Conservation (phyloP, 108 stramenopile species). For the Bacterosira constricta region DNA sequence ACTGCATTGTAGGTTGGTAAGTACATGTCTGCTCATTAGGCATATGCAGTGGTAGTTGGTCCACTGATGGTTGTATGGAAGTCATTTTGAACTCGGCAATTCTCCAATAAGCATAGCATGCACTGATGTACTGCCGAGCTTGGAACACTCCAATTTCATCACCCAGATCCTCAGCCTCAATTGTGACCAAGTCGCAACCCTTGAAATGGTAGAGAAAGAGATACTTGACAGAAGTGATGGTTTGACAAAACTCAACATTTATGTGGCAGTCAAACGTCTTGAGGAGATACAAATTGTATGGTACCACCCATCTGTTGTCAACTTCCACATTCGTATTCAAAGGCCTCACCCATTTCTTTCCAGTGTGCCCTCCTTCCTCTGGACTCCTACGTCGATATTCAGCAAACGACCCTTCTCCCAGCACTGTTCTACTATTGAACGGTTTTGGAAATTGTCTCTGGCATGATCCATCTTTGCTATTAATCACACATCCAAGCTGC, state of each 20-base stretch:
- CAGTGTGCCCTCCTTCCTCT: not conserved
- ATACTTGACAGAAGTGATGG: slow-evolving; percentile 23
- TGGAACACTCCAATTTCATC: slow-evolving; percentile 8
- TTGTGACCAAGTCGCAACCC: not conserved
- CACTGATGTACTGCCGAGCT: not conserved
- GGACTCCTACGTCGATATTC: not conserved
- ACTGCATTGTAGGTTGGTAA: not conserved
- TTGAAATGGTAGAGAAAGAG: slow-evolving; percentile 14
- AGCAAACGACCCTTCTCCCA: not conserved
- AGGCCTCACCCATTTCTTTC: not conserved
- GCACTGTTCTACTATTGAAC: not conserved
- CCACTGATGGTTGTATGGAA: not conserved
- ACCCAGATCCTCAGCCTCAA: not conserved
- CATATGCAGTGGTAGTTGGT: not conserved
- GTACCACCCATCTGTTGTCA: slow-evolving; percentile 19
- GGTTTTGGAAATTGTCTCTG: not conserved
- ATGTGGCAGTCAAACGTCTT: slow-evolving; percentile 23
- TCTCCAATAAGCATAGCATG: not conserved
- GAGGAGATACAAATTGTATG: slow-evolving; percentile 15
- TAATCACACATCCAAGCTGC: not conserved
- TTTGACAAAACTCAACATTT: slow-evolving; percentile 27
- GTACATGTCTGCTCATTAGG: not conserved
- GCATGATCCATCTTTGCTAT: not conserved
- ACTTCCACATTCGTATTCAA: not conserved
- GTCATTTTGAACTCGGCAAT: not conserved